Conservation (phyloP, 805 yeast species). For the Cyberlindnera mycetangii region DNA sequence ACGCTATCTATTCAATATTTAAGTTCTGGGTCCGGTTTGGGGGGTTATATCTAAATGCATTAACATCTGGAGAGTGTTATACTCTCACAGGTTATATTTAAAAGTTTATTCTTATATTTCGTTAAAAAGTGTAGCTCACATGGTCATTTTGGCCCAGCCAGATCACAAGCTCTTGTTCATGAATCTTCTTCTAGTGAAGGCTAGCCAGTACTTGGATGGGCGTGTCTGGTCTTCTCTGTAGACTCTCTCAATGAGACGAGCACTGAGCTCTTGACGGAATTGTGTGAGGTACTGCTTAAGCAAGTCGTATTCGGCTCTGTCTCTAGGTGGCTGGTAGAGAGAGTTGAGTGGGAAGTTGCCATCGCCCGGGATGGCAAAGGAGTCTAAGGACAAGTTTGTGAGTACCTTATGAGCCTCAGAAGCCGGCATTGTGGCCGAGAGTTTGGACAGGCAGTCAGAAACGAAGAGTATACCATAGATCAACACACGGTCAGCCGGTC, state of each 20-base stretch:
- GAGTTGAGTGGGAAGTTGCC: slow-evolving; percentile 90
- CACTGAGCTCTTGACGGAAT: slow-evolving; percentile 90
- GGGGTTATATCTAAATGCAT: no score
- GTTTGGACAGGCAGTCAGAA: slow-evolving; percentile 74
- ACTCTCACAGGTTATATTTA: background rate
- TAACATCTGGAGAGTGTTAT: no score
- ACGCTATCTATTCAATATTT: background rate
- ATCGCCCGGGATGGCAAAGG: slow-evolving; percentile 92
- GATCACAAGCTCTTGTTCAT: slow-evolving; percentile 78
- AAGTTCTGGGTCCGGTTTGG: background rate
- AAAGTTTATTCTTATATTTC: background rate
- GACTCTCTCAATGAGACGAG: slow-evolving; percentile 71
- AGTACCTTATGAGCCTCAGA: slow-evolving; percentile 65
- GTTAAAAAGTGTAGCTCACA: slow-evolving; percentile 1
- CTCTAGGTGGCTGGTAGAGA: slow-evolving; percentile 67
- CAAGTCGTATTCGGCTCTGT: slow-evolving; percentile 72
- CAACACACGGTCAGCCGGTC: slow-evolving; percentile 87
- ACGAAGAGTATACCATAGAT: slow-evolving; percentile 91
- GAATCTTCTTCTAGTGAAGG: slow-evolving; percentile 90
- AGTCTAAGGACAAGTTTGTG: slow-evolving; percentile 83
- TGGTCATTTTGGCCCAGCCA: background rate
- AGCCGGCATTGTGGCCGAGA: slow-evolving; percentile 46
- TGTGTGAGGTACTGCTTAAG: slow-evolving; percentile 82
- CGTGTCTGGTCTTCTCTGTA: slow-evolving; percentile 53
- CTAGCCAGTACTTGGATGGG: slow-evolving; percentile 94